These are phyloP conservation scores for Saitozyma podzolica DNA, from an alignment of 768 basidiomycete genomes.

Conservation along the genomic window DNA sequence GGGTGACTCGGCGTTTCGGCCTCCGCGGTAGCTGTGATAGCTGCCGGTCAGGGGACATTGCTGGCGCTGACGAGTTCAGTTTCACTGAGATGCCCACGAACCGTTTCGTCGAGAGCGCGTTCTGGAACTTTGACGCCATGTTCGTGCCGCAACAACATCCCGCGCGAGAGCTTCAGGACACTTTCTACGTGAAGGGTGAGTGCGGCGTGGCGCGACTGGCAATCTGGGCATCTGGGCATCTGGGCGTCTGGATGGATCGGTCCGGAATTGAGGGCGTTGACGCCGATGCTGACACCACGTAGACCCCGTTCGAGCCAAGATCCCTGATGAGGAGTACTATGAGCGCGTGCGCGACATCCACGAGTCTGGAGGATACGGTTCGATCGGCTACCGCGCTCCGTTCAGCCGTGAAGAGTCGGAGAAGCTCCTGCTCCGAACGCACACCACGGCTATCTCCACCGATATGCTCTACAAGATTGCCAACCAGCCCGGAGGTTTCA, in stretches of 20 bases:
- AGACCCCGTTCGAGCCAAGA: constrained; percentile 77
- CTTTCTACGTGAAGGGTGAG: constrained; percentile 92
- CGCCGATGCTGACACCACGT: neutral
- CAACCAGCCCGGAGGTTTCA: constrained; percentile 73
- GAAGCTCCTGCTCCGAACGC: constrained; percentile 90
- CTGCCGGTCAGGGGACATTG: neutral
- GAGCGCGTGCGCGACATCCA: constrained; percentile 79
- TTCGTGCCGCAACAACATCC: constrained; percentile 99
- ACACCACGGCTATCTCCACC: constrained; percentile 92
- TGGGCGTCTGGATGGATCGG: no score
- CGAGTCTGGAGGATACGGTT: constrained; percentile 77
- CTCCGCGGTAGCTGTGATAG: neutral
- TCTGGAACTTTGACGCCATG: constrained; percentile 98
- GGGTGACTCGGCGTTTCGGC: constrained; percentile 62
- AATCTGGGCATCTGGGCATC: neutral
- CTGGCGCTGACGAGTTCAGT: constrained; percentile 55
- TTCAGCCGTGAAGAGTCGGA: constrained; percentile 90
- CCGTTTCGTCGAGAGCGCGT: constrained; percentile 92
- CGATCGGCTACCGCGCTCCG: constrained; percentile 93
- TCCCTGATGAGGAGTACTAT: constrained; percentile 80
- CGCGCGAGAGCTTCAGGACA: constrained; percentile 94
- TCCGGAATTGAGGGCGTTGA: no score
- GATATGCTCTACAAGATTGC: constrained; percentile 93
- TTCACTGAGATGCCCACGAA: constrained; percentile 99
- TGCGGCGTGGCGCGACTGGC: neutral